A percentile compares a stretch with the other conserved stretches of the same genome.
These are phyloP conservation scores for Fusarium devonianum DNA, from an alignment of 2,329 filamentous ascomycete genomes.

Conservation along the genomic window DNA sequence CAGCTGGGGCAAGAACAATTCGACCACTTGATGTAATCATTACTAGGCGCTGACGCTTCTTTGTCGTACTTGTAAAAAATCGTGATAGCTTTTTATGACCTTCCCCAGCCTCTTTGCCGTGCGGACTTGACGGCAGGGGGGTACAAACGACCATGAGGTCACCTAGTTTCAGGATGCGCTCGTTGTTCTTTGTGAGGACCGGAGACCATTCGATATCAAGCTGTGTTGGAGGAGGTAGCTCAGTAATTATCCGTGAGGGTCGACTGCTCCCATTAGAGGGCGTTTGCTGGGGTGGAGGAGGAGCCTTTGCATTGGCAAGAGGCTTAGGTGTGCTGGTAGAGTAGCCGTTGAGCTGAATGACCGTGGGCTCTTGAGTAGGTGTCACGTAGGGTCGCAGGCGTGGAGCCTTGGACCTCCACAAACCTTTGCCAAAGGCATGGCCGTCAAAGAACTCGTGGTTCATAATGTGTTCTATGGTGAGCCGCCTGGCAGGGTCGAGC, in stretches of 20 bases:
- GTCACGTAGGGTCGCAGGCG: slow-evolving; percentile 84
- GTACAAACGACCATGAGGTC: slow-evolving; percentile 86
- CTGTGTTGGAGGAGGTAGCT: slow-evolving; percentile 94
- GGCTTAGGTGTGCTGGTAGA: slow-evolving; percentile 45
- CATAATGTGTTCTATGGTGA: slow-evolving; percentile 96
- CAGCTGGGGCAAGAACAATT: slow-evolving; percentile 87
- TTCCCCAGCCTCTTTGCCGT: slow-evolving; percentile 74
- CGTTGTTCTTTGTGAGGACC: slow-evolving; percentile 87
- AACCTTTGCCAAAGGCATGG: slow-evolving; percentile 78
- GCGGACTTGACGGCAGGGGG: slow-evolving; percentile 76
- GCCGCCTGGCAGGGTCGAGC: slow-evolving; percentile 80
- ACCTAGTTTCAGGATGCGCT: slow-evolving; percentile 92
- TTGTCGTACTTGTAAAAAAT: slow-evolving; percentile 91
- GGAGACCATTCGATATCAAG: slow-evolving; percentile 99
- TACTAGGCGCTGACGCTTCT: slow-evolving; percentile 91
- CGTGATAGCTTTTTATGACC: slow-evolving; percentile 87
- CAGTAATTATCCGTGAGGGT: slow-evolving; percentile 86
- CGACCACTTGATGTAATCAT: slow-evolving; percentile 94
- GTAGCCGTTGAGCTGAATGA: slow-evolving; percentile 75
- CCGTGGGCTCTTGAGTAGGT: slow-evolving; percentile 73
- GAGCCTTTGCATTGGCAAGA: slow-evolving; percentile 41
- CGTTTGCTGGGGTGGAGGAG: slow-evolving; percentile 48
- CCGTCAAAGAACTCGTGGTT: slow-evolving; percentile 96
- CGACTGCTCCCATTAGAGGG: slow-evolving; percentile 59
- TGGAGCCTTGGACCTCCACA: slow-evolving; percentile 92